Conservation (phyloP, 805 yeast genomes). For the Yamadazyma ubonensis region DNA sequence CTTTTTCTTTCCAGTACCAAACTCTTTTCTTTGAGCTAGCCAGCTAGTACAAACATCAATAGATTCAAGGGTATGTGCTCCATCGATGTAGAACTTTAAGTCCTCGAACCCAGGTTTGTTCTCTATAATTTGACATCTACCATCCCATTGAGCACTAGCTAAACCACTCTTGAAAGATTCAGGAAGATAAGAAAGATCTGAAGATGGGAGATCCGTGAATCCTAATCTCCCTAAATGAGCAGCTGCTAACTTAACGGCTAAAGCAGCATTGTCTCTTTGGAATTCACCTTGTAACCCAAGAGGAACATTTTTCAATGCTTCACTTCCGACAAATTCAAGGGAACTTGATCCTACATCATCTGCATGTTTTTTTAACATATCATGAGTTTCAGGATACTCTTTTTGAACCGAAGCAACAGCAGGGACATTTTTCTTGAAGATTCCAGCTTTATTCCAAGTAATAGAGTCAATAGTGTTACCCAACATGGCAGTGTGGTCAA, state of each 20-base stretch:
- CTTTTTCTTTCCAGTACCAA: constrained; percentile 21
- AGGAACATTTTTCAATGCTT: constrained; percentile 33
- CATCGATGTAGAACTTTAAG: constrained; percentile 84
- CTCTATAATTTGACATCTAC: constrained; percentile 79
- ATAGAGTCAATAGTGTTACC: constrained; percentile 87
- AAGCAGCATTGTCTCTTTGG: constrained; percentile 81
- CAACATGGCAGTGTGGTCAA: constrained; percentile 84
- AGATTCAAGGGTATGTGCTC: constrained; percentile 94
- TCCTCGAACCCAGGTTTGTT: constrained; percentile 37
- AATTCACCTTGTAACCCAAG: constrained; percentile 83
- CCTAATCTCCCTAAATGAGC: constrained; percentile 57
- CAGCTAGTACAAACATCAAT: constrained; percentile 78
- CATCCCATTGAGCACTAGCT: constrained; percentile 81
- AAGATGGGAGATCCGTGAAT: constrained; percentile 23
- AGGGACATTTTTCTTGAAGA: constrained; percentile 65
- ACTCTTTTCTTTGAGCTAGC: constrained; percentile 45
- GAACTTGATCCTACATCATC: constrained; percentile 49
- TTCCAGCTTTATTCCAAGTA: constrained; percentile 97
- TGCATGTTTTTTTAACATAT: constrained; percentile 65
- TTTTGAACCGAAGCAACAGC: constrained; percentile 68
- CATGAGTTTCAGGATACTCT: constrained; percentile 49
- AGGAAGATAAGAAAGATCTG: constrained; percentile 39
- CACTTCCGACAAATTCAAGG: constrained; percentile 52
- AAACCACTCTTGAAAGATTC: constrained; percentile 57
- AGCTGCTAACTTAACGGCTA: constrained; percentile 72